Evolutionary conservation across 176 grass and related monocot species (phyloP), one percentile per base, ranked within the genome.

Genomic region (Triticum turgidum): DNA sequence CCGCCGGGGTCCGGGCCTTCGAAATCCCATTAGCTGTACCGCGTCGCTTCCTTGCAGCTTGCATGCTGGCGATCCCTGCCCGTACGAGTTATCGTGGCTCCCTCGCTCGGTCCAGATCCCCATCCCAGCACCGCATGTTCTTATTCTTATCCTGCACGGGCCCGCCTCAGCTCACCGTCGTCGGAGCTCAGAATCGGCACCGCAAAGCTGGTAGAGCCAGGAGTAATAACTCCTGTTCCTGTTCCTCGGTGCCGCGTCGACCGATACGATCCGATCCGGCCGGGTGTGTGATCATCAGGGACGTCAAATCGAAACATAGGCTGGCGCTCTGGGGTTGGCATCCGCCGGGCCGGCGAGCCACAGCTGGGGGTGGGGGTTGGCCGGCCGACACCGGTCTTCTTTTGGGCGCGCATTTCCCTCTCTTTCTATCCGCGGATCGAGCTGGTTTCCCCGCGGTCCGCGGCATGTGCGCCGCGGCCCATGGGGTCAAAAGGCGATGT

Each of bases 401-500:
- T 44, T 82, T 6, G 22, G 79, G 33, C 44, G 87, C 17, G 54
- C 39, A 52, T 79, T 90, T 85, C 35, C 63, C 6, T 41, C 38
- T 12, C 49, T 67, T 74, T 66, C 33, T 39, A 38, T 78, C 89
- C 67, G 77, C 18, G 49, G 81, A 87, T 91, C 61, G 81, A 76
- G 89, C 76, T 80, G 85, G 85, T 91, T 84, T 84, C 85, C 76
- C 81, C 85, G 85, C 85, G 69, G 82, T 84, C 61, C 29, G 81
- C 68, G 76, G 85, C 89, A 85, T 88, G 89, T 84, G 85, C 85
- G 89, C 68, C 21, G 32, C 47, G 69, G 52, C 84, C 84, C 20
- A 69, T 59, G 61, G 85, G 49, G 85, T 91, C 85, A 88, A 91
- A 85, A 84, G 76, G 21, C 11, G 5, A 61, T 2, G 37, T 52